phyloP scores from a whole-genome alignment of 2,329 filamentous ascomycete genomes.

The Talaromyces sp. region DNA sequence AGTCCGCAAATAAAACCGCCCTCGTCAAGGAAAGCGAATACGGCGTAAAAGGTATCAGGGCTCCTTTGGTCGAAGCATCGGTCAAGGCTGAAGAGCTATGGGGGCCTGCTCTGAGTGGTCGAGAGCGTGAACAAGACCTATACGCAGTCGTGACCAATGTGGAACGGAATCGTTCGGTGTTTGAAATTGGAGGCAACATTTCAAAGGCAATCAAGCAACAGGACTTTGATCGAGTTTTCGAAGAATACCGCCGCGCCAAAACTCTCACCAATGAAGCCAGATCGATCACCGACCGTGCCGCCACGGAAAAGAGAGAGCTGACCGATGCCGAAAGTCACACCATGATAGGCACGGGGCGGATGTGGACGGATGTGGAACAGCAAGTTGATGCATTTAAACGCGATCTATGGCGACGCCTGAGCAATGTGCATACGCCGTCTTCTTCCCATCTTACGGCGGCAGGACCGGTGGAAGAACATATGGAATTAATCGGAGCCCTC shows the following conservation, averaged over 20 bases:
- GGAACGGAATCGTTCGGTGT: conserved; percentile 72
- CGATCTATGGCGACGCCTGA: conserved; percentile 79
- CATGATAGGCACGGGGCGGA: conserved; percentile 79
- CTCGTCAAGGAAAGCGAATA: conserved; percentile 90
- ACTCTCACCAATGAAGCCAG: conserved; percentile 75
- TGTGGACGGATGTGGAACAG: conserved; percentile 91
- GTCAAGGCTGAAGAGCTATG: conserved; percentile 96
- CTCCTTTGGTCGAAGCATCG: conserved; percentile 79
- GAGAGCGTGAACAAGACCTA: conserved; percentile 83
- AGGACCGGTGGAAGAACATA: conserved; percentile 69
- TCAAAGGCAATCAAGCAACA: conserved; percentile 82
- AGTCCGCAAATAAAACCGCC: conserved; percentile 77
- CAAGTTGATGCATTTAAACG: conserved; percentile 84
- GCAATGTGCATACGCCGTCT: conserved; percentile 57
- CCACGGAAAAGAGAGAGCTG: conserved; percentile 49
- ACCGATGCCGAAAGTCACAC: conserved; percentile 78
- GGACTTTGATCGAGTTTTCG: conserved; percentile 82
- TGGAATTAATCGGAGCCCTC: conserved; percentile 83
- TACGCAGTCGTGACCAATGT: conserved; percentile 72
- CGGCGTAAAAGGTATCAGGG: conserved; percentile 81
- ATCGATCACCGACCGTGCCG: conserved; percentile 57
- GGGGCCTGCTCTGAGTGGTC: conserved; percentile 86
- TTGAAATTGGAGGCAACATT: conserved; percentile 73
- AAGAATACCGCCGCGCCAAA: conserved; percentile 80
- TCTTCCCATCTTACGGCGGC: conserved; percentile 48